phyloP scores from a whole-genome alignment of 2,329 filamentous ascomycete genomes.

The Aspergillus thermomutatus region DNA sequence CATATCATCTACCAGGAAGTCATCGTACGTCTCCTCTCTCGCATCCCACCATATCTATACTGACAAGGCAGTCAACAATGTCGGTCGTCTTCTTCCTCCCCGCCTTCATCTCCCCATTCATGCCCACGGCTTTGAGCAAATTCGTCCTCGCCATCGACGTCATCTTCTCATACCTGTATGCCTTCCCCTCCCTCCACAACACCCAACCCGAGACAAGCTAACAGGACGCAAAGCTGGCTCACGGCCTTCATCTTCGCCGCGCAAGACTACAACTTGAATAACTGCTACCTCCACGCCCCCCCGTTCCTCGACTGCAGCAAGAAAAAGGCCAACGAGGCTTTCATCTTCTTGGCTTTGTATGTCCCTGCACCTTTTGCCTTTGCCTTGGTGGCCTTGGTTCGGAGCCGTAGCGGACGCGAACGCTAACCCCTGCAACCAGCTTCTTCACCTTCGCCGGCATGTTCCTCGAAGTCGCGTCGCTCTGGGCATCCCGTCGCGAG shows the following conservation, averaged over 20 bases:
- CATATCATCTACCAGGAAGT: slow-evolving; percentile 39
- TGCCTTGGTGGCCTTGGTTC: too few species aligned
- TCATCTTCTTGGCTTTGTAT: slow-evolving; percentile 47
- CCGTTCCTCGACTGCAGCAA: slow-evolving; percentile 30
- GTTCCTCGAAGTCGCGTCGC: slow-evolving; percentile 34
- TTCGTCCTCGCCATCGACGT: slow-evolving; percentile 41
- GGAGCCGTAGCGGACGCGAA: too few species aligned
- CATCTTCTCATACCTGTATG: slow-evolving; percentile 46
- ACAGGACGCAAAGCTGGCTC: slow-evolving; percentile 37
- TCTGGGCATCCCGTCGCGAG: slow-evolving; percentile 32
- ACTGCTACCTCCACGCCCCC: slow-evolving; percentile 33
- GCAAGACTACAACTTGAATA: slow-evolving; percentile 40
- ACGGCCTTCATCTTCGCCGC: slow-evolving; percentile 48
- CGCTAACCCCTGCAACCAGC: slow-evolving; percentile 27
- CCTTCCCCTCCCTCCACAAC: not conserved
- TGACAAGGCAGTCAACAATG: slow-evolving; percentile 23
- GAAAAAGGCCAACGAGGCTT: slow-evolving; percentile 43
- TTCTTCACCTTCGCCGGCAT: slow-evolving; percentile 42
- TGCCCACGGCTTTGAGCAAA: slow-evolving; percentile 33
- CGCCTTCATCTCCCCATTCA: slow-evolving; percentile 41
- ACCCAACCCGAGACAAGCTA: not conserved
- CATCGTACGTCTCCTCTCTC: slow-evolving; percentile 31
- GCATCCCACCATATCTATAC: slow-evolving; percentile 2
- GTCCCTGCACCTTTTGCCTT: slow-evolving; percentile 18
- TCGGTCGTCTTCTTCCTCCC: slow-evolving; percentile 44